Percentiles rank a stretch among this genome's conserved stretches.
Conservation (phyloP, 108 stramenopile species). For the Fistulifera pelliculosa region DNA sequence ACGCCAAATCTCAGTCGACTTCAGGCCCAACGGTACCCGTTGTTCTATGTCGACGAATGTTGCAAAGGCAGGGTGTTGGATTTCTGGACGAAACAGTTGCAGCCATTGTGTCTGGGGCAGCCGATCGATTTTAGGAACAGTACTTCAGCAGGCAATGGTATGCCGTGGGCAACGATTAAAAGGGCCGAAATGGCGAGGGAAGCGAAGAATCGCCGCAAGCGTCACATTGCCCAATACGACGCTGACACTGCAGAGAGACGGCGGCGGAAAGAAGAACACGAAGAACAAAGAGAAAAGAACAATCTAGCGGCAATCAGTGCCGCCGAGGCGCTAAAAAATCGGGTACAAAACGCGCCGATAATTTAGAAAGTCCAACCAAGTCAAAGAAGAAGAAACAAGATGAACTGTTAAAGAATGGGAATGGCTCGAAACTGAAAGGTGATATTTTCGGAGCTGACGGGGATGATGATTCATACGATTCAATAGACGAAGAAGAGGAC, state of each 20-base stretch:
- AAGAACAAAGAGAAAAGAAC: conserved; percentile 17
- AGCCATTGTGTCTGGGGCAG: conserved; percentile 49
- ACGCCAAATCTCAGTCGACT: conserved; percentile 2
- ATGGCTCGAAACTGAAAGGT: conserved; percentile 9
- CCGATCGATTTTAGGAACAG: conserved; percentile 79
- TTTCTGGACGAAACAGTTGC: conserved; percentile 69
- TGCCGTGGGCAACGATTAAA: conserved; percentile 77
- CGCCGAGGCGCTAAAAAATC: conserved; percentile 28
- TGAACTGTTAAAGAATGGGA: conserved; percentile 12
- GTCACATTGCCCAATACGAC: conserved; percentile 39
- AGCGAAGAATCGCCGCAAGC: conserved; percentile 32
- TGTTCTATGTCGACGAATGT: conserved; percentile 58
- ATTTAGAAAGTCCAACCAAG: conserved; percentile 7
- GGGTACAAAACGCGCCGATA: conserved; percentile 11
- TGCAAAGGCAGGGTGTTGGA: conserved; percentile 72
- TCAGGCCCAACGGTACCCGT: conserved; percentile 60
- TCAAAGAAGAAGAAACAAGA: conserved; percentile 28
- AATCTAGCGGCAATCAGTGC: conserved; percentile 23
- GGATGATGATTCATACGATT: conserved; percentile 59
- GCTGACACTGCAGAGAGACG: conserved; percentile 33
- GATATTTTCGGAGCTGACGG: conserved; percentile 27
- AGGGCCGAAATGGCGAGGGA: conserved; percentile 46
- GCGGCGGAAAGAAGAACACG: conserved; percentile 26
- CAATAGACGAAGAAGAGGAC: conserved; percentile 59
- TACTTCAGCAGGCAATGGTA: conserved; percentile 63